These are phyloP conservation scores for Triticum timopheevii DNA, from an alignment of 176 grass and related monocot genomes.

Conservation along the genomic window DNA sequence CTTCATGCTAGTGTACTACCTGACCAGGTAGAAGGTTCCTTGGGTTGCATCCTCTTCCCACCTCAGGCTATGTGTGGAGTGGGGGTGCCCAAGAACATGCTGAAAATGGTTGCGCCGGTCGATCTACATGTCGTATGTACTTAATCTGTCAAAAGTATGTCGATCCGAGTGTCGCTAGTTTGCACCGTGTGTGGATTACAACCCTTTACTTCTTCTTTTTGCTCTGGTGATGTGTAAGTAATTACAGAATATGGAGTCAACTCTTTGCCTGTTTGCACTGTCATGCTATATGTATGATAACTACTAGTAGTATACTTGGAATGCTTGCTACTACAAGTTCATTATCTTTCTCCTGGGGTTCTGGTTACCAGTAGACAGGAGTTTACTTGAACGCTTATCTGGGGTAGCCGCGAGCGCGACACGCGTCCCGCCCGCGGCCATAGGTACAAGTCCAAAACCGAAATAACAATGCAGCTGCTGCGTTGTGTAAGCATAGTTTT, in stretches of 20 bases:
- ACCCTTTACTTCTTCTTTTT: constrained; percentile 1
- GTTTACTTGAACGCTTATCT: background rate
- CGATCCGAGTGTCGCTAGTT: constrained; percentile 14
- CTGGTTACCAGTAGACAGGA: too few relatives aligned
- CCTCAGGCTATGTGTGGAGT: background rate
- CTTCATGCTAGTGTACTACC: constrained; percentile 86
- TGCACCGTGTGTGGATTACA: background rate
- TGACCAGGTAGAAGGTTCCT: constrained; percentile 63
- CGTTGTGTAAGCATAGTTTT: background rate
- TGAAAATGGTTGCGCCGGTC: constrained; percentile 5
- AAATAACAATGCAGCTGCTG: constrained; percentile 1
- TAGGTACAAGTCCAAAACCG: background rate
- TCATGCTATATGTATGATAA: constrained; percentile 14
- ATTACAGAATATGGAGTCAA: constrained; percentile 18
- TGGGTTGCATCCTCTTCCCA: background rate
- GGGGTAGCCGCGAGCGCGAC: constrained; percentile 25
- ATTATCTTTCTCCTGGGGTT: too few relatives aligned
- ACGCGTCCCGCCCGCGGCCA: background rate
- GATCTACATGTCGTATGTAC: constrained; percentile 21
- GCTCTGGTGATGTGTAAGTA: constrained; percentile 17
- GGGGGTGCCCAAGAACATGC: constrained; percentile 10
- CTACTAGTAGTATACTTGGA: background rate
- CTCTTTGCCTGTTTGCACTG: constrained; percentile 10
- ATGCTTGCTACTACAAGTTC: background rate
- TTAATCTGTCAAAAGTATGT: constrained; percentile 23